phyloP scores from a whole-genome alignment of 2,329 filamentous ascomycete genomes.

The Botryotinia calthae region DNA sequence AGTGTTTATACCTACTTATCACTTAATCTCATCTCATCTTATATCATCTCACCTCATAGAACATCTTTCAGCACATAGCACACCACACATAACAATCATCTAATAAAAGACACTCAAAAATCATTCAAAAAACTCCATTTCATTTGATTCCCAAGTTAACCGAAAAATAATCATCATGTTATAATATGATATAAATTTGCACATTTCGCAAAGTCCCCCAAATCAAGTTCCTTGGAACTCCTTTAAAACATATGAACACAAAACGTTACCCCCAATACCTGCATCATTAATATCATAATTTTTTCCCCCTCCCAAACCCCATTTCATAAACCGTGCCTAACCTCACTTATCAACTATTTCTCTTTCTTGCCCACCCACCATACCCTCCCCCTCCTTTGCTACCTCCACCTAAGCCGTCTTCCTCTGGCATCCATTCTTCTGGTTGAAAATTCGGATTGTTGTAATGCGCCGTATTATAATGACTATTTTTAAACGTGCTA shows the following conservation, averaged over 20 bases:
- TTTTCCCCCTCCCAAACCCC: not conserved
- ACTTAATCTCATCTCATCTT: not conserved
- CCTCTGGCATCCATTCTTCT: slow-evolving; percentile 46
- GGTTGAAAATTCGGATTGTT: slow-evolving; percentile 62
- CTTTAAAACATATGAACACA: slow-evolving; percentile 9
- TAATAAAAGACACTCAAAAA: not conserved
- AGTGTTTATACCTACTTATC: too few relatives aligned
- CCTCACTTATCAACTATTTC: slow-evolving; percentile 1
- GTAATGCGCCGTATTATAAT: slow-evolving; percentile 66
- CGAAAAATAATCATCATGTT: not conserved
- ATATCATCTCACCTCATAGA: not conserved
- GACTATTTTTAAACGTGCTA: slow-evolving; percentile 62
- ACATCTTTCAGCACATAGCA: not conserved
- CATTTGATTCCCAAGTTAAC: not conserved
- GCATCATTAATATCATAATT: slow-evolving; percentile 9
- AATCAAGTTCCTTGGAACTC: not conserved
- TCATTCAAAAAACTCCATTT: not conserved
- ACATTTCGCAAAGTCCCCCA: not conserved
- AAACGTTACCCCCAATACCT: not conserved
- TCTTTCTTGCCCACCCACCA: slow-evolving; percentile 19
- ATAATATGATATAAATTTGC: not conserved
- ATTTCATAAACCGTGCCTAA: not conserved
- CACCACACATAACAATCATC: not conserved
- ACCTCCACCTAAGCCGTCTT: slow-evolving; percentile 30
- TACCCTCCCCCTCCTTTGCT: slow-evolving; percentile 11